phyloP scores from a whole-genome alignment of 805 yeast species.

The Kodamaea kaohsiungensis region DNA sequence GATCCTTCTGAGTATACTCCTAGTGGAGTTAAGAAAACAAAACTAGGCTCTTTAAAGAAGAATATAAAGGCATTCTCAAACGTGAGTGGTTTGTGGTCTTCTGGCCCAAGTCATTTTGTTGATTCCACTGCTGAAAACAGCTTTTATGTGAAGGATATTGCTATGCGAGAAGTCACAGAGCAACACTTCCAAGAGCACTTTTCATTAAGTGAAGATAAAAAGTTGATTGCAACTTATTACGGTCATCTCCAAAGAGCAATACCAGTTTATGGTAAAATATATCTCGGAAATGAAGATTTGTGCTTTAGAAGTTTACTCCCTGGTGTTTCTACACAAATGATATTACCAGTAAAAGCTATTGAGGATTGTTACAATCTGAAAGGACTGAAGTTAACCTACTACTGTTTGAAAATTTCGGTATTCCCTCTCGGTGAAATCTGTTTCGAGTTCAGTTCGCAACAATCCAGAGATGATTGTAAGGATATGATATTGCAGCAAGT shows the following conservation, averaged over 20 bases:
- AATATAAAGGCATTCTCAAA: conserved; percentile 32
- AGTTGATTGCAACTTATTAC: conserved; percentile 66
- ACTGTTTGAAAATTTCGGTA: conserved; percentile 68
- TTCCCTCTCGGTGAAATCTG: conserved; percentile 76
- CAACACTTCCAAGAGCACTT: conserved; percentile 66
- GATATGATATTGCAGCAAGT: conserved; percentile 50
- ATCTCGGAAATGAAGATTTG: conserved; percentile 65
- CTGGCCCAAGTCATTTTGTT: conserved; percentile 64
- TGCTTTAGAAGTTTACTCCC: conserved; percentile 82
- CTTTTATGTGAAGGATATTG: conserved; percentile 45
- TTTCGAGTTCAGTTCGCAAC: conserved; percentile 69
- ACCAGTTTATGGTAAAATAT: conserved; percentile 83
- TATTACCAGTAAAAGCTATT: conserved; percentile 72
- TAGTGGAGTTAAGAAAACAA: conserved; percentile 14
- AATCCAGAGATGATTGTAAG: conserved; percentile 74
- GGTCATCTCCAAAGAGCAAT: conserved; percentile 67
- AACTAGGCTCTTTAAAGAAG: conserved; percentile 21
- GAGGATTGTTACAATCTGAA: conserved; percentile 68
- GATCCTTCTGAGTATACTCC: conserved; percentile 26
- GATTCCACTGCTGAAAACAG: conserved; percentile 45
- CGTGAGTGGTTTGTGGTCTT: conserved; percentile 49
- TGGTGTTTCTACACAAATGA: conserved; percentile 77
- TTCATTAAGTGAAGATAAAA: conserved; percentile 53
- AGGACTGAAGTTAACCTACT: conserved; percentile 67
- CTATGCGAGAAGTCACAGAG: conserved; percentile 49